Evolutionary conservation across 179 eudicot genomes (phyloP).

Genomic region (Drosera spatulata): DNA sequence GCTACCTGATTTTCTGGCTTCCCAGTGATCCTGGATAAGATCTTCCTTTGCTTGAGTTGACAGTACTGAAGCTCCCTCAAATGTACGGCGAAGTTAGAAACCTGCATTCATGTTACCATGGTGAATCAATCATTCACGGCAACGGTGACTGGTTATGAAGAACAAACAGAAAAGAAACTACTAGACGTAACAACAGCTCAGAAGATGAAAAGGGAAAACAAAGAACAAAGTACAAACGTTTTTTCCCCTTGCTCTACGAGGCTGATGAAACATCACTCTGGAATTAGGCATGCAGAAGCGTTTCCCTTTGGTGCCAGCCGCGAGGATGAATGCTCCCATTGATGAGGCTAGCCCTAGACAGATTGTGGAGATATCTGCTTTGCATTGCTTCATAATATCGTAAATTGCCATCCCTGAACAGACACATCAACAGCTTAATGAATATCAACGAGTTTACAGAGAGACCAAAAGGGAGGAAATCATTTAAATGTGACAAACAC

Average conservation of each 20-base stretch:
- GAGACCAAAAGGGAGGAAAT: too few species aligned
- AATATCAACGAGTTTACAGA: too few species aligned
- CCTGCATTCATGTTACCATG: background rate
- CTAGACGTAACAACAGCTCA: background rate
- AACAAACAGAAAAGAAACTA: background rate
- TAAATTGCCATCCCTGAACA: slow-evolving; percentile 99
- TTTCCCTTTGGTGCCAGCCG: slow-evolving; percentile 91
- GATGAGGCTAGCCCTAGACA: slow-evolving; percentile 92
- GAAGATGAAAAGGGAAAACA: background rate
- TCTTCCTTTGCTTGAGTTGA: slow-evolving; percentile 69
- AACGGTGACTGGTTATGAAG: too few species aligned
- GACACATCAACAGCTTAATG: too few species aligned
- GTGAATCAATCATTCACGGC: too few species aligned
- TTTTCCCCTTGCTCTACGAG: slow-evolving; percentile 57
- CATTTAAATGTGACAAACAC: too few species aligned
- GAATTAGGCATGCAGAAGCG: slow-evolving; percentile 94
- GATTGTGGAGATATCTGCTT: slow-evolving; percentile 90
- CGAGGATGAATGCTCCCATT: slow-evolving; percentile 96
- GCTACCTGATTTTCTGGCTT: slow-evolving; percentile 83
- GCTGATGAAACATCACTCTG: slow-evolving; percentile 86
- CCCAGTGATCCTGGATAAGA: slow-evolving; percentile 75
- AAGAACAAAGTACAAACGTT: slow-evolving; percentile 33
- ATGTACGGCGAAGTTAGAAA: background rate
- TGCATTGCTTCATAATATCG: slow-evolving; percentile 94
- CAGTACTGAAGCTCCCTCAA: slow-evolving; percentile 67